These are phyloP conservation scores for Ustilago shanxiensis DNA, from an alignment of 1,284 basidiomycete genomes.

Conservation along the genomic window DNA sequence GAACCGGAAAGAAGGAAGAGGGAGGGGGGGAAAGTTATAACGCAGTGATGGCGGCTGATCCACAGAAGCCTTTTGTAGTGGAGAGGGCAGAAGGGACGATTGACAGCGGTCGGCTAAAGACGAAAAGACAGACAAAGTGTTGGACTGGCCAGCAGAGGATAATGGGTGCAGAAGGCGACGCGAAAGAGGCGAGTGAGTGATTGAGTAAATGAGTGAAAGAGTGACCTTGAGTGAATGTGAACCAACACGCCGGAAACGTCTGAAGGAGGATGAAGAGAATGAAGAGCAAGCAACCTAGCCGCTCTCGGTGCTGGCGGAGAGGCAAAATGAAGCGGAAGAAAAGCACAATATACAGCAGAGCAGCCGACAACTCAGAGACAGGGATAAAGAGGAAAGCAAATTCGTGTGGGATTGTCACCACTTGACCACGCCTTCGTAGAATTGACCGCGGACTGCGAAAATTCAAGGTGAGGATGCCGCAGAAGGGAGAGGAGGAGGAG, in stretches of 20 bases:
- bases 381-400: neutral
- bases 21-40: neutral
- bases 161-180: no score
- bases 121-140: neutral
- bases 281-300: neutral
- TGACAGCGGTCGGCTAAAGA: constrained; percentile 1
- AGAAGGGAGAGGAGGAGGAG: neutral
- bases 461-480: no score
- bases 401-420: neutral
- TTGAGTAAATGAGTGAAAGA: neutral
- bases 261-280: neutral
- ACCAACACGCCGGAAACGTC: constrained; percentile 9
- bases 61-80: constrained; percentile 8
- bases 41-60: constrained; percentile 5
- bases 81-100: neutral
- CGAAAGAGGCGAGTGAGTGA: neutral
- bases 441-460: constrained; percentile 3
- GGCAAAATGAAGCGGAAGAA: neutral
- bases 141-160: neutral
- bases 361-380: neutral
- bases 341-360: neutral
- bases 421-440: neutral
- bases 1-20: neutral
- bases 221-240: neutral
- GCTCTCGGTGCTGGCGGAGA: neutral